Percentiles rank a stretch among this genome's conserved stretches.
Conservation (phyloP, 2,329 filamentous ascomycete species). For the Monascus ruber region DNA sequence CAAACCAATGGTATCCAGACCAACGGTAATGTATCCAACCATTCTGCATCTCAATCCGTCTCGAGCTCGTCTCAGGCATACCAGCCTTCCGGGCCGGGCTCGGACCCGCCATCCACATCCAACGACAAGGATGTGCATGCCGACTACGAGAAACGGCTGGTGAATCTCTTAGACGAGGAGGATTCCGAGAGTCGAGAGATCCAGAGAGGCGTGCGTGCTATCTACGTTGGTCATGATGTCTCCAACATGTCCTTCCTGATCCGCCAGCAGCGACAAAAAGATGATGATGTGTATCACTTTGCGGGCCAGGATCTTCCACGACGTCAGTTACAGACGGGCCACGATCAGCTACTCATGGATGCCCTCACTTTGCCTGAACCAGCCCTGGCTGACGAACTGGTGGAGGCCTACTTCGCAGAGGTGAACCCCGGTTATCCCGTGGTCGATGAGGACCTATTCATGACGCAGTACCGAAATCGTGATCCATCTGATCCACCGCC, state of each 20-base stretch:
- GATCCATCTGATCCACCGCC: slow-evolving; percentile 36
- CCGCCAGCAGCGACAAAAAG: slow-evolving; percentile 36
- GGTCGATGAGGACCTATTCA: slow-evolving; percentile 42
- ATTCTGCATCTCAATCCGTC: slow-evolving; percentile 10
- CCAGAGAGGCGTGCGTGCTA: slow-evolving; percentile 37
- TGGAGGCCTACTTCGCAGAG: slow-evolving; percentile 40
- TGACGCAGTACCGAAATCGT: slow-evolving; percentile 38
- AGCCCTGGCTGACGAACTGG: slow-evolving; percentile 37
- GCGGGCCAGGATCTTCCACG: slow-evolving; percentile 33
- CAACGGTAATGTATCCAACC: slow-evolving; percentile 1
- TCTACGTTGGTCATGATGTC: slow-evolving; percentile 45
- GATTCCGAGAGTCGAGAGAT: slow-evolving; percentile 37
- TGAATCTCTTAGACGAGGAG: slow-evolving; percentile 41
- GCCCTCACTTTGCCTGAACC: slow-evolving; percentile 41
- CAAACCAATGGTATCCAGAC: not conserved
- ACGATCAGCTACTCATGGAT: slow-evolving; percentile 36
- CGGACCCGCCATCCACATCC: slow-evolving; percentile 12
- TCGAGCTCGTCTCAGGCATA: slow-evolving; percentile 9
- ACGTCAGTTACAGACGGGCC: slow-evolving; percentile 31
- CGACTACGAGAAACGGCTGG: slow-evolving; percentile 37
- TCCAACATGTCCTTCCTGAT: slow-evolving; percentile 47
- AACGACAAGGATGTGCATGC: slow-evolving; percentile 29
- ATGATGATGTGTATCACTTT: slow-evolving; percentile 34
- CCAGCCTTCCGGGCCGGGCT: slow-evolving; percentile 9
- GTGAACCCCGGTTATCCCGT: slow-evolving; percentile 44